Base-by-base conservation (phyloP, 495 filamentous ascomycete species). In the Coniosporium apollinis region DNA sequence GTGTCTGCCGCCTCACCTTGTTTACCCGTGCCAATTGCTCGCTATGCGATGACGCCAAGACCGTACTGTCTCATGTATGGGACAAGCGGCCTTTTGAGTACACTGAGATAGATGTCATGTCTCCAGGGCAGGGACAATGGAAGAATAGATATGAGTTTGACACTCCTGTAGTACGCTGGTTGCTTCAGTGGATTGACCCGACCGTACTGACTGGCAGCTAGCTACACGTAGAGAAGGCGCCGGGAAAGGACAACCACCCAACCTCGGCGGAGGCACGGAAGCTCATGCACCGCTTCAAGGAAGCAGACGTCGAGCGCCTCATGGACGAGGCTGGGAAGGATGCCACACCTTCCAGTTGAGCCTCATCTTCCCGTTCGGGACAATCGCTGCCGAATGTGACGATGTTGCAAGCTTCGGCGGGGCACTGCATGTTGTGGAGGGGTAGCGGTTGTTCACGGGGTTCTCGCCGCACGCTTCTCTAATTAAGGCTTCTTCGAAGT, bases 131-230 rank as follows among this genome's bases (percentile, higher is more conserved):
- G 24, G 67, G 75, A 43, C 40, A 55, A 19, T 93, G 84, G 85
- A 79, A 71, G 47, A 67, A 77, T 50, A 52, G 82, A 10, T 94
- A 94, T 49, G 85, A 91, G 17, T 87, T 91, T 50, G 85, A 94
- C 49, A 78, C 82, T 1, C 85, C 85, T 2, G 85, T 94, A 33
- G 76, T 81, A 56, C 5, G 33, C 11, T 22, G 29, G 14, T 21
- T 38, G 30, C 52, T 16, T 48, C 17, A 10, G 9, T 8, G n/a
- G 16, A 5, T 38, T 26, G n/a, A n/a, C n/a, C n/a, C n/a, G n/a
- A 26, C n/a, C 22, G 22, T 26, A 26, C 22, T 26, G 24, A 7
- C 13, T 26, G 8, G 24, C 8, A 26, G 24, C 24, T 32, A 82
- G 78, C 66, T 92, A 9, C 85, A 92, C 8, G 47, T 65, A 19